Percentiles rank a stretch among this genome's conserved stretches.
Evolutionary conservation across 352 stramenopile genomes (phyloP).

Genomic region (Phytophthora litchii): DNA sequence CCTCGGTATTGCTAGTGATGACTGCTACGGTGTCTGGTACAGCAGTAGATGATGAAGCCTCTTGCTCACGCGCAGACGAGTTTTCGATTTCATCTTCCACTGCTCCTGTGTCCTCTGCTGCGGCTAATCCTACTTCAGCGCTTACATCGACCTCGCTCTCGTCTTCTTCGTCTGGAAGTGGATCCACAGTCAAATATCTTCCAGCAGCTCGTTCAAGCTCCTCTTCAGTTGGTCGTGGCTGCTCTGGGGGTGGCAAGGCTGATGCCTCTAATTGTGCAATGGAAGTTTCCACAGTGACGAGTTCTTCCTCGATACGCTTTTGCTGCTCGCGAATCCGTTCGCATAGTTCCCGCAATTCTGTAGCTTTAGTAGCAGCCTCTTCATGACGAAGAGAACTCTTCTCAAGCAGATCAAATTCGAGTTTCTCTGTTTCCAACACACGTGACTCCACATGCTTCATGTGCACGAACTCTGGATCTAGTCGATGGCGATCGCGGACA

Average conservation of each 20-base stretch:
- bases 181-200: constrained; percentile 39
- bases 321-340: constrained; percentile 43
- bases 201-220: constrained; percentile 44
- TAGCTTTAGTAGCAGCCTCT: constrained; percentile 44
- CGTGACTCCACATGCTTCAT: constrained; percentile 62
- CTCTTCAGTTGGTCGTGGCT: constrained; percentile 41
- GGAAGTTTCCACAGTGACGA: constrained; percentile 28
- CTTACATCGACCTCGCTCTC: not conserved
- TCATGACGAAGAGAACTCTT: constrained; percentile 64
- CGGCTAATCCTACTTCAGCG: not conserved
- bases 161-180: constrained; percentile 18
- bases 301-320: constrained; percentile 32
- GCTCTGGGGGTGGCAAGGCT: constrained; percentile 21
- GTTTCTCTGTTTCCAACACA: constrained; percentile 53
- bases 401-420: constrained; percentile 73
- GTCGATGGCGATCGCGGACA: constrained; percentile 41
- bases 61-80: not conserved
- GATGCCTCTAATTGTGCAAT: constrained; percentile 42
- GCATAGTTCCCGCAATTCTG: constrained; percentile 42
- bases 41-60: not conserved
- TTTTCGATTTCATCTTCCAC: not conserved
- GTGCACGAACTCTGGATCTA: constrained; percentile 67
- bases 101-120: not conserved
- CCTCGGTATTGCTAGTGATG: constrained; percentile 1
- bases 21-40: not conserved